Percentiles rank a stretch among this genome's conserved stretches.
phyloP scores from a whole-genome alignment of 2,329 filamentous ascomycete genomes.

The Thielaviopsis punctulata region DNA sequence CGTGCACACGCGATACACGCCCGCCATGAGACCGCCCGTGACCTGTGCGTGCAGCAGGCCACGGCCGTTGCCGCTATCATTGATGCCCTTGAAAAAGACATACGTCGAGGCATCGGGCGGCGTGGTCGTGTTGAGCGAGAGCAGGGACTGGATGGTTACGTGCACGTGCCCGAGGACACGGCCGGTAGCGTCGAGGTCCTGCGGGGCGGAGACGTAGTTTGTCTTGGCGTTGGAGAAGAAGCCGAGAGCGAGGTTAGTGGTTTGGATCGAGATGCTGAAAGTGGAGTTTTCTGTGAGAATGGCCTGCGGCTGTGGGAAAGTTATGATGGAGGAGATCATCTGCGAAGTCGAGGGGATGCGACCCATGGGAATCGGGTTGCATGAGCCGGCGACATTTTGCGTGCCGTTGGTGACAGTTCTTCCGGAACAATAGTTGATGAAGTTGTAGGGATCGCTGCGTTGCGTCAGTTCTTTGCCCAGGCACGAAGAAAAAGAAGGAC shows the following conservation, averaged over 20 bases:
- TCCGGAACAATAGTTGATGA: constrained; percentile 42
- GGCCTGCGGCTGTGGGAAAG: constrained; percentile 25
- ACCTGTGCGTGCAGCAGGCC: constrained; percentile 29
- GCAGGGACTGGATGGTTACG: constrained; percentile 33
- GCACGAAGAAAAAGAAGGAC: constrained; percentile 7
- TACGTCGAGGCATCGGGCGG: constrained; percentile 25
- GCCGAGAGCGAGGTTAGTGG: constrained; percentile 32
- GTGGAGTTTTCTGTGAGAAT: constrained; percentile 22
- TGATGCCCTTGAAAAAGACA: constrained; percentile 41
- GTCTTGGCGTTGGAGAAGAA: constrained; percentile 34
- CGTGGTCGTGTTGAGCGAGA: constrained; percentile 20
- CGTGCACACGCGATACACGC: constrained; percentile 33
- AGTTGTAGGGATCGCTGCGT: constrained; percentile 31
- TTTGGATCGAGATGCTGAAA: constrained; percentile 32
- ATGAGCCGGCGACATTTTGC: constrained; percentile 32
- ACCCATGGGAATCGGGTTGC: constrained; percentile 42
- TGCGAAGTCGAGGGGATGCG: constrained; percentile 31
- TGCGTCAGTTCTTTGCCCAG: not conserved
- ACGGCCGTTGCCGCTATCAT: constrained; percentile 30
- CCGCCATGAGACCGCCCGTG: constrained; percentile 27
- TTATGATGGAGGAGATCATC: constrained; percentile 39
- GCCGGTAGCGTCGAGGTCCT: constrained; percentile 26
- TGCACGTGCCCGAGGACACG: constrained; percentile 29
- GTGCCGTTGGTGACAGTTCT: constrained; percentile 37
- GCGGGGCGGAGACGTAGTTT: constrained; percentile 39